Base-by-base conservation (phyloP, 2,329 filamentous ascomycete species). In the Ophiobolus disseminans region DNA sequence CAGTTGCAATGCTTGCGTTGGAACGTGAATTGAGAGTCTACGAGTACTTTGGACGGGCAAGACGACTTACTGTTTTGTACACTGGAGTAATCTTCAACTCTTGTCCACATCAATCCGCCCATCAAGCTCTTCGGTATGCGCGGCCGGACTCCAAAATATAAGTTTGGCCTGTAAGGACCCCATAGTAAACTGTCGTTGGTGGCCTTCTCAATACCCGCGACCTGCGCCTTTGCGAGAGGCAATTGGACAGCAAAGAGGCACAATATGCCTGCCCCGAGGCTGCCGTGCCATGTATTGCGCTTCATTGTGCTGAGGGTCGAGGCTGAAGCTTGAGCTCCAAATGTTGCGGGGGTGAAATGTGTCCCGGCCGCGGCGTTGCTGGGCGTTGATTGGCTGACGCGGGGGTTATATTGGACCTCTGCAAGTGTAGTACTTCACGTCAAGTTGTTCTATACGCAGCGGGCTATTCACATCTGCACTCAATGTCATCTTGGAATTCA, bases 131-230 rank as follows among this genome's bases (percentile, higher is more conserved):
- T 86, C 0, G 92, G 88, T 40, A 93, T 80, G 49, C 91, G 83
- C 36, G 93, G 90, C 16, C 90, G 83, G 26, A 96, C 84, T 2
- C 93, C 93, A 78, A 97, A 97, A 75, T 97, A 97, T 35, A 97
- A 75, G 67, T 97, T 97, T 0, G 93, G 89, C 61, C 90, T 85
- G 76, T 97, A 99, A 1, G 94, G 91, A 0, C 94, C 94, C 94
- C 94, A 99, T 78, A 97, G 81, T 62, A 99, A 80, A 66, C 88
- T 93, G 67, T 95, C 83, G 73, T 97, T 96, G 60, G 78, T 82
- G 19, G 79, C 77, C 64, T 75, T 76, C 35, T 73, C 67, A 10
- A 74, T 69, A 21, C 71, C 69, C 16, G 67, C 65, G 50, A 67
- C 65, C 58, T 72, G 69, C 53, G 70, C 68, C 31, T 50, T 50